Evolutionary conservation across 768 basidiomycete species (phyloP).

Genomic region (Cystofilobasidium ferigula): DNA sequence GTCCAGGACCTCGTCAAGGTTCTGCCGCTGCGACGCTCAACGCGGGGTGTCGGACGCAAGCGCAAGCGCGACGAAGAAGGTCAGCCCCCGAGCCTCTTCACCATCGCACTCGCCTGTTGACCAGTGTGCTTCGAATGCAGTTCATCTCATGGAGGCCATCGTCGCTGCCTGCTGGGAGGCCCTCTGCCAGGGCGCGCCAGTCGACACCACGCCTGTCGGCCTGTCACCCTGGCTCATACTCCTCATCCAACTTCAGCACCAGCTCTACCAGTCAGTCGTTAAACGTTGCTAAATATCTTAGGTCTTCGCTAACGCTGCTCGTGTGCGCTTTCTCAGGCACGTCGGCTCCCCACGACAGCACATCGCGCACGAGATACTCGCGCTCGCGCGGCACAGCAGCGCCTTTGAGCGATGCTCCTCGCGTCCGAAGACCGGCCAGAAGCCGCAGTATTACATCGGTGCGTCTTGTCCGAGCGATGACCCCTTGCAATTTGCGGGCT

Average conservation of each 20-base stretch:
- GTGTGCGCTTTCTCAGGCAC: neutral
- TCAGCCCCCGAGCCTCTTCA: neutral
- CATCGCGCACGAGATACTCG: neutral
- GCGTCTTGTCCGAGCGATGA: neutral
- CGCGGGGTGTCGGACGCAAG: neutral
- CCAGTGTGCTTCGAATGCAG: neutral
- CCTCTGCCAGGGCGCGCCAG: neutral
- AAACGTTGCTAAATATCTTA: too few relatives aligned
- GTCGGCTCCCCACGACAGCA: neutral
- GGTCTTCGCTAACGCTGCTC: neutral
- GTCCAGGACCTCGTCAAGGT: conserved; percentile 1
- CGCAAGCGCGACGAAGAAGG: neutral
- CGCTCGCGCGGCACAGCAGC: neutral
- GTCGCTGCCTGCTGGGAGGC: neutral
- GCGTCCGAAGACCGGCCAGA: neutral
- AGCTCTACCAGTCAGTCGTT: neutral
- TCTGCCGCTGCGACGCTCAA: neutral
- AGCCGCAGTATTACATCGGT: neutral
- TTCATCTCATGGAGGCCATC: neutral
- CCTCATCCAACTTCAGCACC: neutral
- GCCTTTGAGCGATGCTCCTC: conserved; percentile 1
- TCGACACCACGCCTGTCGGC: neutral
- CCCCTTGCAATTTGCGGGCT: too few relatives aligned
- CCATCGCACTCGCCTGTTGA: neutral
- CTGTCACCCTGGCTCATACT: conserved; percentile 1